These are phyloP conservation scores for Aspergillus pseudonomiae DNA, from an alignment of 2,329 filamentous ascomycete genomes.

Conservation along the genomic window DNA sequence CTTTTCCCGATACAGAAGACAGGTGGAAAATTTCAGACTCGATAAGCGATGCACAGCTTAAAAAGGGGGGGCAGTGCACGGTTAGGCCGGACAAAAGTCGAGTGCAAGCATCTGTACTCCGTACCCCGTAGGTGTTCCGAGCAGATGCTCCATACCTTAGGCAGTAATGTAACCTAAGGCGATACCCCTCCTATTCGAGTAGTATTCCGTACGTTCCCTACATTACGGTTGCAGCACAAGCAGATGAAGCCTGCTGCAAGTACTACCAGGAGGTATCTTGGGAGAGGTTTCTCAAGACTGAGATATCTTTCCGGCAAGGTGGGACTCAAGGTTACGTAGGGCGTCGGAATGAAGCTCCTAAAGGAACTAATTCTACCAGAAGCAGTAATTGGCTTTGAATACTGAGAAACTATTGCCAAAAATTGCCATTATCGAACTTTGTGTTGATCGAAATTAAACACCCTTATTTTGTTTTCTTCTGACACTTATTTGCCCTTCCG, in stretches of 20 bases:
- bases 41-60: background rate
- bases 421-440: background rate
- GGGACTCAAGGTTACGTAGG: background rate
- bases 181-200: background rate
- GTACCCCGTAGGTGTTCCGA: background rate
- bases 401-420: background rate
- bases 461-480: background rate
- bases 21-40: conserved; percentile 8
- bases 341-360: background rate
- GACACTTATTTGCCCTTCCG: background rate
- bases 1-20: conserved; percentile 8
- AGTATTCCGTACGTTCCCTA: background rate
- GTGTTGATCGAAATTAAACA: background rate
- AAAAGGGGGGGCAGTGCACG: background rate
- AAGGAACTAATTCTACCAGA: background rate
- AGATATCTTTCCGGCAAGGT: background rate
- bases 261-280: background rate
- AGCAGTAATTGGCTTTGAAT: background rate
- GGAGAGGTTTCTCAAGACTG: background rate
- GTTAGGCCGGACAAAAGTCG: background rate
- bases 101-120: background rate
- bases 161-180: background rate
- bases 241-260: background rate
- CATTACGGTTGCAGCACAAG: background rate
- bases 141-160: background rate